Conservation (phyloP, 257 asterid species). For the Parsonsia alboflavescens region DNA sequence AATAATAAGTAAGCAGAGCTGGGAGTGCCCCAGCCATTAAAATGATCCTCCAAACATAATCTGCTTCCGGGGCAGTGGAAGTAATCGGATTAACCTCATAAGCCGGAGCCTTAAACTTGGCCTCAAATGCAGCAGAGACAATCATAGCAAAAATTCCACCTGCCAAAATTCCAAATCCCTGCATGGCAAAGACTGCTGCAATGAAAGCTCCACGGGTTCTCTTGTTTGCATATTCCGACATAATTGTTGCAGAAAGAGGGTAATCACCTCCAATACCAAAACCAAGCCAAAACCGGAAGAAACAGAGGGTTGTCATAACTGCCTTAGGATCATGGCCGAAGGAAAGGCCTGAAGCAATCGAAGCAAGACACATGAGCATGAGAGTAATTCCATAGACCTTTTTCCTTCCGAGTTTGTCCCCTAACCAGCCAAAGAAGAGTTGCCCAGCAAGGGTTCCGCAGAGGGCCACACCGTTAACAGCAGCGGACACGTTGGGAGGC, state of each 20-base stretch:
- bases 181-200: conserved; percentile 51
- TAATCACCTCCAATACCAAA: conserved; percentile 50
- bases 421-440: conserved; percentile 34
- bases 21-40: conserved; percentile 44
- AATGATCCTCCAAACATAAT: conserved; percentile 41
- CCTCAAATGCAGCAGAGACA: conserved; percentile 23
- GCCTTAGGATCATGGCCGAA: conserved; percentile 30
- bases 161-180: conserved; percentile 43
- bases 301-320: conserved; percentile 44
- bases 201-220: conserved; percentile 44
- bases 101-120: conserved; percentile 22
- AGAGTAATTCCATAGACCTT: conserved; percentile 38
- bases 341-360: conserved; percentile 44
- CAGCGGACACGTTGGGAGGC: conserved; percentile 44
- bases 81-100: conserved; percentile 26
- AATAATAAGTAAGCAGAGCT: conserved; percentile 39
- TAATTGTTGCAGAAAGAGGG: conserved; percentile 51
- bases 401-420: conserved; percentile 38
- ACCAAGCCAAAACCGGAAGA: conserved; percentile 50
- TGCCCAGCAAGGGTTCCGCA: conserved; percentile 15
- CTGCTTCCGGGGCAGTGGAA: conserved; percentile 38
- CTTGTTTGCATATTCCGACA: conserved; percentile 46
- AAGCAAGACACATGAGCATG: conserved; percentile 38
- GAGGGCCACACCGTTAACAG: conserved; percentile 47
- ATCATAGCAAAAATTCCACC: conserved; percentile 40